Base-by-base conservation (phyloP, 495 filamentous ascomycete genomes). In the Penicillium ochrochloron region DNA sequence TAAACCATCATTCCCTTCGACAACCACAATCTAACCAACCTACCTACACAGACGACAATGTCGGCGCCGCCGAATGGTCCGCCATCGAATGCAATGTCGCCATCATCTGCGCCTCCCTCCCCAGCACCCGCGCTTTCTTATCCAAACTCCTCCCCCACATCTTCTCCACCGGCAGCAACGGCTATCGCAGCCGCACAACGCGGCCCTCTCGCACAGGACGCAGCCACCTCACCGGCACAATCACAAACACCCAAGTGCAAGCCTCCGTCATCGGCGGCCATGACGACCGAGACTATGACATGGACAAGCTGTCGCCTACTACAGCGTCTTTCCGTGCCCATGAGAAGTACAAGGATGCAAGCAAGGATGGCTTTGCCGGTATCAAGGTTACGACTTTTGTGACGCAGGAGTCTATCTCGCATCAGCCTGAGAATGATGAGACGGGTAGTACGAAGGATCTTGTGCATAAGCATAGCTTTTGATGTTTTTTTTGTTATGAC, bases 41-140 rank as follows among this genome's bases (percentile, higher is more conserved):
- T 21, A 53, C 54, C 14, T 19, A 2, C 14, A 25, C 48, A 81
- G 77, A 78, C 69, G 82, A 86, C 62, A 86, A 85, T 67, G 76
- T 84, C 34, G 78, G 81, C 46, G 78, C 79, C 5, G 85, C 84
- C 0, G 80, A 78, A 62, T 89, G 86, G 86, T 84, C 83, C 19
- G 79, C 80, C 50, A 73, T 83, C 46, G 85, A 89, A 73, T 77
- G 85, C 37, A 85, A 81, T 62, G 81, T 84, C 14, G 85, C 83
- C 34, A 85, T 88, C 41, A 83, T 82, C 59, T 87, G 84, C 67
- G 80, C 82, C 58, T 86, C 79, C 64, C 80, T 88, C 19, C 83
- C 86, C n/a, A 83, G 80, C 25, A 78, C 84, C 5, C 77, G 83
- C 7, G 81, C 85, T 14, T 74, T 88, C 17, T 61, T 86, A 23